A percentile compares a stretch with the other conserved stretches of the same genome.
phyloP scores from a whole-genome alignment of 2,329 filamentous ascomycete species.

The Sarocladium kiliense region DNA sequence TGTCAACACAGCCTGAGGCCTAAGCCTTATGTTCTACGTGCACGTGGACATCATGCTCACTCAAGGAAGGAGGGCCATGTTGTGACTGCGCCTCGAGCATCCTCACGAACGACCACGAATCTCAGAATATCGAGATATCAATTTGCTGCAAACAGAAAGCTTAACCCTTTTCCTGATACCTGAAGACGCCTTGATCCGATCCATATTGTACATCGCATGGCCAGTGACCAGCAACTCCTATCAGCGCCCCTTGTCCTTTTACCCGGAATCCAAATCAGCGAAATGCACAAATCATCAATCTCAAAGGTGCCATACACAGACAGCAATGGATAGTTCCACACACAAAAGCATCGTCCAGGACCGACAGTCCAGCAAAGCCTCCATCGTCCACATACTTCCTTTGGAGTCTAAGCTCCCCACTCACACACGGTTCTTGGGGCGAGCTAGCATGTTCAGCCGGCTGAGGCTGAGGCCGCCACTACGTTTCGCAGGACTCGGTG shows the following conservation, averaged over 20 bases:
- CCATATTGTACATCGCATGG: conserved; percentile 6
- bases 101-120: not conserved
- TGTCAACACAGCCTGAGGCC: no score
- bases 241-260: not conserved
- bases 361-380: not conserved
- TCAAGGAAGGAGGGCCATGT: no score
- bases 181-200: not conserved
- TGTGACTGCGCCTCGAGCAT: no score
- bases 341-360: not conserved
- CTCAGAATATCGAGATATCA: not conserved
- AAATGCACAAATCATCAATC: not conserved
- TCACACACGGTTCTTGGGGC: conserved; percentile 51
- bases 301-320: not conserved
- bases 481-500: conserved; percentile 47
- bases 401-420: not conserved
- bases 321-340: not conserved
- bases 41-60: no score
- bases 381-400: not conserved
- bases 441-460: conserved; percentile 56
- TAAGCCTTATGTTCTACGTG: no score
- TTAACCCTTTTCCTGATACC: not conserved
- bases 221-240: not conserved
- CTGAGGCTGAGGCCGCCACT: conserved; percentile 48
- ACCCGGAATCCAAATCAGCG: conserved; percentile 1
- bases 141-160: not conserved